Evolutionary conservation across 139 green algal species (phyloP), one percentile per base, ranked within the genome.

Genomic region (Chlamydomonas sp.): DNA sequence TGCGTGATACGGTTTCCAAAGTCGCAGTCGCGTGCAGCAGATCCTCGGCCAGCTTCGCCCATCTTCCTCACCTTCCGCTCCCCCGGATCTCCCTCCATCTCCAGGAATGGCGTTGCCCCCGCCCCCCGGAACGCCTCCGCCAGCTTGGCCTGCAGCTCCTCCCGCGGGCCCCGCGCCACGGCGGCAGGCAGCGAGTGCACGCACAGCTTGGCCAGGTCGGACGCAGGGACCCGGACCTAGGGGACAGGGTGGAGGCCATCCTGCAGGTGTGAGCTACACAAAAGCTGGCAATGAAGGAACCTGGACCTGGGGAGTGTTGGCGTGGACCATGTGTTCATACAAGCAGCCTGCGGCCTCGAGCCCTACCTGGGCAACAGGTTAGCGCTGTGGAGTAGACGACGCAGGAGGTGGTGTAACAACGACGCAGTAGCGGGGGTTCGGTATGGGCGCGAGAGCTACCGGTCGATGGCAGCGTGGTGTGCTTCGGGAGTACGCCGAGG

Each of bases 151-250:
- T 71, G 60, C 71, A 86, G 71, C 61, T 18, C 71, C 71, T 63
- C n/a, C 71, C 79, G 61, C 31, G 31, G 18, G 72, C 63, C 67
- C 58, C 78, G 18, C 64, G 68, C 71, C n/a, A 61, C 15, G n/a
- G 20, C 69, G 8, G 67, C 61, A 0, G 87, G 91, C 84, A 89
- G 64, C 71, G 67, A 78, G 83, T 95, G 91, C 20, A 95, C 87
- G 9, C 92, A 78, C 67, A 95, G 90, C 91, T 95, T 94, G 79
- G 72, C 67, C 77, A 91, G 85, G 8, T 95, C 90, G 1, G 78
- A 77, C 18, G 90, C 86, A 3, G 89, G 68, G 5, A 94, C 91
- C 89, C 92, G 84, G 67, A 76, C 5, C 17, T 69, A 1, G 57
- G 78, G 31, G 31, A 49, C 31, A 49, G 31, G 31, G 31, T 49